These are phyloP conservation scores for Podospora anserina DNA, from an alignment of 495 filamentous ascomycete species.

Conservation along the genomic window DNA sequence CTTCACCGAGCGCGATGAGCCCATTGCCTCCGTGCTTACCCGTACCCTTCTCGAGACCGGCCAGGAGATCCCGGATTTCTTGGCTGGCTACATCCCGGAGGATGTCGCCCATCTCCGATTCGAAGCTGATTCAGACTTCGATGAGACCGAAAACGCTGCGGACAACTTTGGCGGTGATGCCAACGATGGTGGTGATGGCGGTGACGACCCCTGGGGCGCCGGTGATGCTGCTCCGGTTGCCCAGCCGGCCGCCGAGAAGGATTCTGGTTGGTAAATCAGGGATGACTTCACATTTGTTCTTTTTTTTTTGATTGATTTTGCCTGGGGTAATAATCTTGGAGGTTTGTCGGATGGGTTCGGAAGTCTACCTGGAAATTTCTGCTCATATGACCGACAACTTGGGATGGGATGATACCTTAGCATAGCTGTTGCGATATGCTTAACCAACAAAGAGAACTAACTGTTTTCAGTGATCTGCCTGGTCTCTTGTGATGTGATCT, in stretches of 20 bases:
- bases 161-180: constrained; percentile 18
- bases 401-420: not conserved
- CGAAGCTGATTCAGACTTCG: constrained; percentile 62
- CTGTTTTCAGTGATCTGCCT: not conserved
- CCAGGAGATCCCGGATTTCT: constrained; percentile 78
- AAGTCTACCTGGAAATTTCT: constrained; percentile 2
- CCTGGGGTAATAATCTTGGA: not conserved
- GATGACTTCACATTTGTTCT: not conserved
- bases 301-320: not conserved
- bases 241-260: not conserved
- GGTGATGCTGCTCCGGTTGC: constrained; percentile 1
- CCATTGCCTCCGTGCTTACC: constrained; percentile 65
- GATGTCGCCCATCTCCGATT: constrained; percentile 52
- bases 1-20: constrained; percentile 65
- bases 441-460: not conserved
- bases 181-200: constrained; percentile 15
- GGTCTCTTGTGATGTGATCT: not conserved
- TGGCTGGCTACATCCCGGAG: constrained; percentile 59
- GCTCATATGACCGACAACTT: constrained; percentile 1
- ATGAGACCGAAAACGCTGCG: constrained; percentile 25
- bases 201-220: constrained; percentile 6
- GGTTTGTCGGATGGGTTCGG: not conserved
- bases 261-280: constrained; percentile 9
- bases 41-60: constrained; percentile 76
- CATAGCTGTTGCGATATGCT: not conserved